These are phyloP conservation scores for Suhomyces taliae DNA, from an alignment of 1,139 yeast genomes.

Conservation along the genomic window DNA sequence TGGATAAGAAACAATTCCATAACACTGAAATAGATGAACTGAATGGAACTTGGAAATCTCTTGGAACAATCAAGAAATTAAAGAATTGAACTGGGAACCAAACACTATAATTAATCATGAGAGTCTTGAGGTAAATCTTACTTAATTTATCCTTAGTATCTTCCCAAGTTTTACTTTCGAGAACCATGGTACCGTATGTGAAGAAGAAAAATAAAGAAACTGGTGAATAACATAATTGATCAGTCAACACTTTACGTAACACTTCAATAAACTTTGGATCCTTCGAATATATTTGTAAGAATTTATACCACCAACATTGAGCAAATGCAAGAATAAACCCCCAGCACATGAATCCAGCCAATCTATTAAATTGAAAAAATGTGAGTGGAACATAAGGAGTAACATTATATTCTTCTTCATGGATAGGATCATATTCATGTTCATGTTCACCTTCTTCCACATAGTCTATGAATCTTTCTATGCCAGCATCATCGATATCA, in stretches of 20 bases:
- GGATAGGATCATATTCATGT: not conserved
- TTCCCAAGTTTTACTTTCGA: conserved; percentile 71
- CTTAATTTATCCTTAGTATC: conserved; percentile 65
- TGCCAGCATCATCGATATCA: conserved; percentile 27
- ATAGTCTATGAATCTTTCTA: conserved; percentile 39
- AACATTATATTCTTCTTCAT: conserved; percentile 15
- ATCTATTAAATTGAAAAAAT: conserved; percentile 64
- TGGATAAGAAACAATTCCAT: conserved; percentile 90
- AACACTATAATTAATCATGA: conserved; percentile 77
- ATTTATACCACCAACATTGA: conserved; percentile 87
- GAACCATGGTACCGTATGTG: conserved; percentile 76
- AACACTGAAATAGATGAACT: conserved; percentile 85
- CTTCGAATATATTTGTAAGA: conserved; percentile 76
- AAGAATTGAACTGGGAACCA: conserved; percentile 96
- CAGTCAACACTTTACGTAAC: conserved; percentile 81
- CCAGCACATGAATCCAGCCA: conserved; percentile 85
- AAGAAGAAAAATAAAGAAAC: conserved; percentile 78
- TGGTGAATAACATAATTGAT: conserved; percentile 88
- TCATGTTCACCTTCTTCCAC: conserved; percentile 25
- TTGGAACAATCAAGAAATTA: conserved; percentile 80
- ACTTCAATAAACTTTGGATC: conserved; percentile 85
- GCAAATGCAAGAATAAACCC: conserved; percentile 79
- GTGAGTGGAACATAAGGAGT: conserved; percentile 25
- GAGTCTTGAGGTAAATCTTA: conserved; percentile 69
- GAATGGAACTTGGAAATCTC: conserved; percentile 83